Evolutionary conservation across 306 rosid species (phyloP), one percentile per base, ranked within the genome.

Genomic region (Rubus parviflorus): DNA sequence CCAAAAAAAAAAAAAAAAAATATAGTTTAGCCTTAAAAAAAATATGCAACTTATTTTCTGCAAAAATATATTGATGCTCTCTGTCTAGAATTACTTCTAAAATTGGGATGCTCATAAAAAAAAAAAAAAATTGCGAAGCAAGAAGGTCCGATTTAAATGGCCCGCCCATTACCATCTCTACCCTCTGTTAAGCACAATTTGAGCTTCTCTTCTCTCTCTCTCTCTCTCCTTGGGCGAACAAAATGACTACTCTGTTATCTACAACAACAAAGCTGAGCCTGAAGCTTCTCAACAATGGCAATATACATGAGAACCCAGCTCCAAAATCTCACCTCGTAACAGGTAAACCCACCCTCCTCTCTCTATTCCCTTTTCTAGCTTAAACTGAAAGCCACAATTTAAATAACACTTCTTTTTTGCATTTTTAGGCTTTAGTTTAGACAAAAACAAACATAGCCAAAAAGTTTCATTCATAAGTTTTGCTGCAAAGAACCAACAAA

Each of bases 181-280:
- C 35, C 35, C 35, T 0, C 35, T 30, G 35, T 30, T 30, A 30
- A 30, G 35, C 35, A 30, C 35, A 30, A 30, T 30, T 30, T 30
- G 35, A 30, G 1, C 35, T n/a, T n/a, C n/a, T n/a, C n/a, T n/a
- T n/a, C n/a, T n/a, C n/a, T n/a, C 35, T 30, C 35, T 30, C 30
- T 25, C 30, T 30, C 35, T 30, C 35, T 30, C 1, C 2, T 30
- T 30, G n/a, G n/a, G n/a, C 35, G 35, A 30, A 30, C 51, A 47
- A 49, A 70, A 93, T 93, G 98, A 81, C 95, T 14, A 69, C 72
- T 12, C 16, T 81, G 43, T 83, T 86, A 70, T 87, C 91, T 6
- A 62, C 88, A 23, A 25, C 41, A 46, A 63, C 85, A 43, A 81
- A 77, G 75, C 70, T 85, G 64, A 79, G 78, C 80, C 30, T 76